Evolutionary conservation across 2,329 filamentous ascomycete species (phyloP), one percentile per base, ranked within the genome.

Genomic region (Pleoardoris graminearum): DNA sequence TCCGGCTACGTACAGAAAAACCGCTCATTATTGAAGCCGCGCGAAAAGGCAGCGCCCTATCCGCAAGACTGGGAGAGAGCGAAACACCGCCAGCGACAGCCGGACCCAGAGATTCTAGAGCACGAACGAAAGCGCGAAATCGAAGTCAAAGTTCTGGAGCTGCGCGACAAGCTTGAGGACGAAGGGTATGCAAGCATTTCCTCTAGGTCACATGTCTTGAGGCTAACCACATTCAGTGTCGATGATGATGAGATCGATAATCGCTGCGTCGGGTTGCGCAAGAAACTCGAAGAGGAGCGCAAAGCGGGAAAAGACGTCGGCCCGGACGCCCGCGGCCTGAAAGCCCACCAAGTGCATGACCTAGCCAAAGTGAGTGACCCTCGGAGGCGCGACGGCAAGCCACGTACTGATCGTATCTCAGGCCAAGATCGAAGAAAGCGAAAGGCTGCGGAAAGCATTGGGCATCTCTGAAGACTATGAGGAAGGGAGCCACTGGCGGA

Each of bases 1-100:
- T 97, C 93, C 1, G 94, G 94, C 71, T 97, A 97, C 73, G 93
- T 99, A 51, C 93, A 97, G 77, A 90, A 91, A 75, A 99, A 97
- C 78, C 85, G 91, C 30, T 94, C 94, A 16, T 87, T 93, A 70
- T 85, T 97, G 64, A 86, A 83, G 70, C 91, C 90, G 25, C 91
- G 93, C 76, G 91, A 96, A 77, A 83, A 85, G 65, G 82, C 80
- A 53, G 86, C 86, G 16, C 92, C 91, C 0, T 96, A 96, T 75
- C 84, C 86, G 32, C 85, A 85, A 57, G 85, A 89, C 68, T 78
- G 84, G 59, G 84, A 89, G 64, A 80, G 78, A 52, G 80, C 89
- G 62, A 87, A 86, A 67, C 90, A 95, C 74, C 82, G 82, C 58
- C 88, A 89, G 70, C 85, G 93, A 21, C 85, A 95, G 65, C 93